Conservation (phyloP, 768 basidiomycete species). For the Lyophyllum atratum region DNA sequence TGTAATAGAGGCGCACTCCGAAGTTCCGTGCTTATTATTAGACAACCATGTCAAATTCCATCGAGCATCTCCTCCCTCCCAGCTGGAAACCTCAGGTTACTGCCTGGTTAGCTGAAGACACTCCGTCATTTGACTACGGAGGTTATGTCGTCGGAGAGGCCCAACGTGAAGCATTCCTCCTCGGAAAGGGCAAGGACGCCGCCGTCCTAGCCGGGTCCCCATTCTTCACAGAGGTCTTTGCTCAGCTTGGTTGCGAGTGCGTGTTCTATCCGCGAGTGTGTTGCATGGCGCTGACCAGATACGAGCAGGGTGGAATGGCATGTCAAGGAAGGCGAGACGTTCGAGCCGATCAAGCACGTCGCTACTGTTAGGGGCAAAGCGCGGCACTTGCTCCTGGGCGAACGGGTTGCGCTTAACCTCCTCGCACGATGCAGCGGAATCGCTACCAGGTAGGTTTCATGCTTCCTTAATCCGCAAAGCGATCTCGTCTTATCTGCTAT, state of each 20-base stretch:
- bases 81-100: conserved; percentile 86
- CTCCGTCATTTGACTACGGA: conserved; percentile 94
- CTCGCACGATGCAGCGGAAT: conserved; percentile 96
- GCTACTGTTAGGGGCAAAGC: conserved; percentile 93
- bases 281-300: not conserved
- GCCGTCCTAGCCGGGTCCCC: conserved; percentile 92
- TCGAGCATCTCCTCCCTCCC: conserved; percentile 83
- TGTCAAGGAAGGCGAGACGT: conserved; percentile 77
- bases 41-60: conserved; percentile 34
- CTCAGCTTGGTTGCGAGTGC: conserved; percentile 86
- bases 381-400: conserved; percentile 84
- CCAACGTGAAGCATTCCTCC: conserved; percentile 79
- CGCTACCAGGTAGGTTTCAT: conserved; percentile 76
- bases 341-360: conserved; percentile 80
- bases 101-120: conserved; percentile 89
- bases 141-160: conserved; percentile 96
- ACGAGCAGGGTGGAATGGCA: conserved; percentile 88
- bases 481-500: conserved; percentile 8
- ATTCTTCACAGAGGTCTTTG: conserved; percentile 93
- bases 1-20: not conserved
- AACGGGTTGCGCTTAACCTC: conserved; percentile 90
- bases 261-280: conserved; percentile 31
- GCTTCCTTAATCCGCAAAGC: not conserved
- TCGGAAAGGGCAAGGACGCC: conserved; percentile 82
- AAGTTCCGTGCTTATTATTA: not conserved